phyloP scores from a whole-genome alignment of 2,329 filamentous ascomycete genomes.

The Penicillium sp. region DNA sequence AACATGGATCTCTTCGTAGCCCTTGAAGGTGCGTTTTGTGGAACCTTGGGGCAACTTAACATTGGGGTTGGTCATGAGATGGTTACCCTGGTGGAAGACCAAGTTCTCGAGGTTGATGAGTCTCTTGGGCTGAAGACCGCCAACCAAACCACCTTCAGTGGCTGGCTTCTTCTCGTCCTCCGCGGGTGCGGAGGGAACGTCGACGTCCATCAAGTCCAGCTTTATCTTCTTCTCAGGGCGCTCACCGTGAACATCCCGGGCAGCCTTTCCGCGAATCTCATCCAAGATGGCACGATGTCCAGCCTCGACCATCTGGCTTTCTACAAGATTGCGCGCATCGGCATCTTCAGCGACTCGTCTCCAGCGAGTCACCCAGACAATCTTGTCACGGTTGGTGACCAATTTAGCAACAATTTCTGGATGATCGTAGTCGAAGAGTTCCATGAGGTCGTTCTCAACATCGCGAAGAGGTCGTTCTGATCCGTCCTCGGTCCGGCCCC shows the following conservation, averaged over 20 bases:
- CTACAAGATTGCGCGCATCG: slow-evolving; percentile 65
- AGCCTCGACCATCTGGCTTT: slow-evolving; percentile 85
- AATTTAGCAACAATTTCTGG: slow-evolving; percentile 87
- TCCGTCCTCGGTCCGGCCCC: slow-evolving; percentile 66
- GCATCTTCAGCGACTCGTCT: slow-evolving; percentile 75
- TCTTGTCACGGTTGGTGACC: slow-evolving; percentile 85
- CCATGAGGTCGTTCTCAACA: slow-evolving; percentile 97
- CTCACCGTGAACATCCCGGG: slow-evolving; percentile 52
- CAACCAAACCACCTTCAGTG: slow-evolving; percentile 63
- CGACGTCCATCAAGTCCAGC: slow-evolving; percentile 77
- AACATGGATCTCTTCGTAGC: slow-evolving; percentile 97
- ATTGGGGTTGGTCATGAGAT: slow-evolving; percentile 98
- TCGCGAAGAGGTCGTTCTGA: slow-evolving; percentile 83
- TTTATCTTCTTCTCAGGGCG: slow-evolving; percentile 78
- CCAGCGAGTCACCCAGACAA: slow-evolving; percentile 90
- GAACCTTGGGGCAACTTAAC: slow-evolving; percentile 91
- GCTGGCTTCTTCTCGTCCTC: slow-evolving; percentile 51
- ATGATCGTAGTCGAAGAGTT: slow-evolving; percentile 95
- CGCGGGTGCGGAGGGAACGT: slow-evolving; percentile 59
- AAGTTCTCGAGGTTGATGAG: slow-evolving; percentile 93
- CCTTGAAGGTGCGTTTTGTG: slow-evolving; percentile 92
- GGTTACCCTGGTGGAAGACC: slow-evolving; percentile 95
- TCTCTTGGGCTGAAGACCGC: slow-evolving; percentile 78
- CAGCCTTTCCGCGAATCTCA: slow-evolving; percentile 69
- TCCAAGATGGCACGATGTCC: slow-evolving; percentile 82